Evolutionary conservation across 140 eudicot genomes (phyloP).

Genomic region (Oenanthe javanica): DNA sequence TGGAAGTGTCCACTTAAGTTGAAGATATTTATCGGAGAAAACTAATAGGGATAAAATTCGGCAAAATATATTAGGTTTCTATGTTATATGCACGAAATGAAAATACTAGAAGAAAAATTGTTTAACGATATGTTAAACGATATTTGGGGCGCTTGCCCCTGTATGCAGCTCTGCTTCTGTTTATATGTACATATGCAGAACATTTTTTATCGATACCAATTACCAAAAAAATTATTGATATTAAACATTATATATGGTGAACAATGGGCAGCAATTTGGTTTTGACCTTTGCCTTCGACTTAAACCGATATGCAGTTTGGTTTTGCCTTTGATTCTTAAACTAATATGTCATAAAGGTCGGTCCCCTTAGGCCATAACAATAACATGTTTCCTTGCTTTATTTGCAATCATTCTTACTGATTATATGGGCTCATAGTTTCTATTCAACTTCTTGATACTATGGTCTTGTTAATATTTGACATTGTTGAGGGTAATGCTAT

Average conservation of each 20-base stretch:
- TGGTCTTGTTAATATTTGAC: conserved; percentile 17
- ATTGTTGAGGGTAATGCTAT: conserved; percentile 70
- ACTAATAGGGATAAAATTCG: neutral
- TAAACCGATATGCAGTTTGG: too few species aligned
- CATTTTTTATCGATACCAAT: neutral
- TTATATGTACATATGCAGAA: neutral
- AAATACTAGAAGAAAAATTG: neutral
- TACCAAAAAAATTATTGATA: too few species aligned
- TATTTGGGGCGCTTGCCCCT: too few species aligned
- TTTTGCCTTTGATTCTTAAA: neutral
- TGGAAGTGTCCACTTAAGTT: neutral
- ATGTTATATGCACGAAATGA: neutral
- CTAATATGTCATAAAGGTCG: neutral
- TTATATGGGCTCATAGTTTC: neutral
- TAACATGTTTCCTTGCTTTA: too few species aligned
- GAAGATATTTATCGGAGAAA: neutral
- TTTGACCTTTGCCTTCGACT: neutral
- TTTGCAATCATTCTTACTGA: neutral
- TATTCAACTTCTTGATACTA: neutral
- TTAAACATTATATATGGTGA: too few species aligned
- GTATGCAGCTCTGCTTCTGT: too few species aligned
- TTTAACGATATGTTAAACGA: too few species aligned
- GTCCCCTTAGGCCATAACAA: too few species aligned
- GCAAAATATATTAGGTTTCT: too few species aligned
- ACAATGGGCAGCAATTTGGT: neutral